Evolutionary conservation across 2,329 filamentous ascomycete species (phyloP).

Genomic region (Plectosphaerella plurivora): DNA sequence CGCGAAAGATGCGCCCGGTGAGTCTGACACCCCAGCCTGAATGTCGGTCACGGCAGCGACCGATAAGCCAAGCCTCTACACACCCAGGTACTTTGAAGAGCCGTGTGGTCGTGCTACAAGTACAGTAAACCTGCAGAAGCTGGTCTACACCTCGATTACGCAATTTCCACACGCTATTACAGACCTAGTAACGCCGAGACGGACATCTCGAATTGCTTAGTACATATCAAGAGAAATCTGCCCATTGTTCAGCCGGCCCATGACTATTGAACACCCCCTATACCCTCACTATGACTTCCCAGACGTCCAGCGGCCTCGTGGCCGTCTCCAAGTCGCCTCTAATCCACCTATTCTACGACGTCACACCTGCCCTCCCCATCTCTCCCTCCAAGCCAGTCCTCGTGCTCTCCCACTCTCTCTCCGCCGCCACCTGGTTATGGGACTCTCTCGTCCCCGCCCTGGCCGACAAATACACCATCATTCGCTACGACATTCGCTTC

Average conservation of each 20-base stretch:
- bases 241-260: no score
- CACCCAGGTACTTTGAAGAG: slow-evolving; percentile 13
- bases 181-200: no score
- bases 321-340: neutral
- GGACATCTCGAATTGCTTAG: no score
- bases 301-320: neutral
- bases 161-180: no score
- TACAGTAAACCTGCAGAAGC: no score
- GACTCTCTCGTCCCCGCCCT: neutral
- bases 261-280: no score
- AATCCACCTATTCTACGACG: neutral
- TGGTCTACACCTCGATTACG: no score
- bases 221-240: no score
- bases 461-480: neutral
- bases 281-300: neutral
- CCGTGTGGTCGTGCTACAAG: no score
- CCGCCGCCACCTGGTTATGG: neutral
- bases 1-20: no score
- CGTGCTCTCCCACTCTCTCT: neutral
- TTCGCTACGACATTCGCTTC: neutral
- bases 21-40: no score
- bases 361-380: neutral
- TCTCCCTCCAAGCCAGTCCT: neutral
- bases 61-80: slow-evolving; percentile 42
- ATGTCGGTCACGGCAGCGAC: no score